Evolutionary conservation across 306 rosid species (phyloP).

Genomic region (Trichosanthes truncata): DNA sequence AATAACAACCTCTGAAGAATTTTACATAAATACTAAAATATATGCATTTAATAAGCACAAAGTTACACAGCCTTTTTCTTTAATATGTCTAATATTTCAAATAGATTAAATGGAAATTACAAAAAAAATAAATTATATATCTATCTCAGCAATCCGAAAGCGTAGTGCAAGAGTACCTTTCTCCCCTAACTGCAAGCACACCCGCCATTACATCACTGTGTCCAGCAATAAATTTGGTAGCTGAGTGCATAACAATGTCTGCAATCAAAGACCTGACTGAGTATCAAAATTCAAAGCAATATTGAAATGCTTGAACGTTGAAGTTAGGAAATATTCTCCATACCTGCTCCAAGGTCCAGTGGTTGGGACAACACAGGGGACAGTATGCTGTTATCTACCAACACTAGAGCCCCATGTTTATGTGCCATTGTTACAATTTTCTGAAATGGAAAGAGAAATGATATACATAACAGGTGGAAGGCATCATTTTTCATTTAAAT

Average conservation of each 20-base stretch:
- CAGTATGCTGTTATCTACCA: slow-evolving; percentile 95
- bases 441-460: slow-evolving; percentile 24
- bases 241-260: slow-evolving; percentile 92
- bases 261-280: slow-evolving; percentile 16
- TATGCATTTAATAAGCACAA: background rate
- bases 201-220: slow-evolving; percentile 94
- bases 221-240: slow-evolving; percentile 89
- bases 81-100: background rate
- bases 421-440: slow-evolving; percentile 73
- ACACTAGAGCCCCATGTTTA: slow-evolving; percentile 59
- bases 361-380: slow-evolving; percentile 86
- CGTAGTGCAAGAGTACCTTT: slow-evolving; percentile 42
- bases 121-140: background rate
- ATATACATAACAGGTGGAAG: background rate
- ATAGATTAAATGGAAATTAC: background rate
- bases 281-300: background rate
- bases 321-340: slow-evolving; percentile 12
- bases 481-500: background rate
- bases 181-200: slow-evolving; percentile 78
- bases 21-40: background rate
- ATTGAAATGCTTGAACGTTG: background rate
- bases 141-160: slow-evolving; percentile 11
- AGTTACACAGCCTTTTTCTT: background rate
- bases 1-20: background rate
- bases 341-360: slow-evolving; percentile 96